Conservation (phyloP, 306 rosid species). For the Castanea mollissima region DNA sequence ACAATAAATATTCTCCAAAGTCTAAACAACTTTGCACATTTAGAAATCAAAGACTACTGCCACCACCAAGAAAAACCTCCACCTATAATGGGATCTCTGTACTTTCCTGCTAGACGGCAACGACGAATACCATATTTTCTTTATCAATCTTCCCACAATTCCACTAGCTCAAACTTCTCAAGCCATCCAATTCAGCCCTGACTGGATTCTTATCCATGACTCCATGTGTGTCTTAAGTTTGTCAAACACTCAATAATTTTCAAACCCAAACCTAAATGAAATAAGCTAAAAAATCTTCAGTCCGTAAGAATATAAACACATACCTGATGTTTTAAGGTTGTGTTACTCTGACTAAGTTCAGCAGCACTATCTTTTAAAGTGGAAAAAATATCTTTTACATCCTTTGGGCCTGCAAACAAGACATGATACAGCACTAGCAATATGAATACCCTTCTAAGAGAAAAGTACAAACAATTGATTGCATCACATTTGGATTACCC, state of each 20-base stretch:
- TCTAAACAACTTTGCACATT: background rate
- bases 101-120: background rate
- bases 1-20: no score
- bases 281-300: background rate
- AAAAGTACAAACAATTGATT: background rate
- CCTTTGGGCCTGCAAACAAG: conserved; percentile 70
- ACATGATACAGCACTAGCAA: background rate
- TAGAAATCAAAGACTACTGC: background rate
- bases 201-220: background rate
- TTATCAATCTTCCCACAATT: background rate
- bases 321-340: conserved; percentile 69
- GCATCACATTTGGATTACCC: background rate
- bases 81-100: background rate
- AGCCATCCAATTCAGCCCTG: background rate
- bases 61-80: background rate
- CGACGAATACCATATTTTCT: background rate
- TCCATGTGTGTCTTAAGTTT: background rate
- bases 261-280: conserved; percentile 2
- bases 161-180: background rate
- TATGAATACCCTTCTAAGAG: background rate
- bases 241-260: background rate
- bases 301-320: conserved; percentile 18
- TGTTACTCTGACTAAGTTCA: conserved; percentile 54
- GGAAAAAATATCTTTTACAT: conserved; percentile 65
- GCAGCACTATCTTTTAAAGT: conserved; percentile 69